Evolutionary conservation across 176 grass and related monocot species (phyloP).

Genomic region (Alloteropsis semialata): DNA sequence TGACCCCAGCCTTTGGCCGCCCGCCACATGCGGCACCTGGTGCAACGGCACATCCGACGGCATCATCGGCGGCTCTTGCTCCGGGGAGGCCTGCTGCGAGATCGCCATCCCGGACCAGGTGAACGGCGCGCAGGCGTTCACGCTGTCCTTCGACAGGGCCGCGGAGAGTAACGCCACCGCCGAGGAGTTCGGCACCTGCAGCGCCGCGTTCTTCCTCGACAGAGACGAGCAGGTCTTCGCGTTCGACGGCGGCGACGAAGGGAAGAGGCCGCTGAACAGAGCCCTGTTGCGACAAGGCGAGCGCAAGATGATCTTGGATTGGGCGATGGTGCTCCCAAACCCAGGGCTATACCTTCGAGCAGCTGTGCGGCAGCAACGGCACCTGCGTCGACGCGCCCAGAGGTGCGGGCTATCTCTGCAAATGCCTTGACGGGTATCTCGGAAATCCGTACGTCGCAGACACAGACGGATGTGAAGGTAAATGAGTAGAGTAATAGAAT

Average conservation of each 20-base stretch:
- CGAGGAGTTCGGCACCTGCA: constrained; percentile 13
- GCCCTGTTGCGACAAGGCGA: neutral
- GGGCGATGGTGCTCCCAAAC: neutral
- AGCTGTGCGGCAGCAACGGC: neutral
- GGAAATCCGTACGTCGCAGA: constrained; percentile 11
- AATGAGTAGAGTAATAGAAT: too few relatives aligned
- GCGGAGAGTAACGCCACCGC: accelerated
- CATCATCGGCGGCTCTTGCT: neutral
- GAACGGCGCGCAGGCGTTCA: neutral
- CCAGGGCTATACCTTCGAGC: neutral
- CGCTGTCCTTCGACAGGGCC: neutral
- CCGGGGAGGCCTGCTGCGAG: constrained; percentile 5
- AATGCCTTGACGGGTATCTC: neutral
- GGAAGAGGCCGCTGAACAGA: neutral
- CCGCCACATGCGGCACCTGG: neutral
- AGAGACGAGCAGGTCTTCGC: neutral
- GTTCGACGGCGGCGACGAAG: neutral
- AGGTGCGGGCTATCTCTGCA: constrained; percentile 21
- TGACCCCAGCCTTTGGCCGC: accelerated
- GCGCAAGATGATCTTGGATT: constrained; percentile 39
- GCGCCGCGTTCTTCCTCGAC: constrained; percentile 29
- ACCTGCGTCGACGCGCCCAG: constrained; percentile 4
- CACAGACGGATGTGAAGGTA: constrained; percentile 36
- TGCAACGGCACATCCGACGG: neutral
- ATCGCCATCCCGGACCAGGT: neutral